Base-by-base conservation (phyloP, 2,329 filamentous ascomycete species). In the Plectosphaerella cucumerina region DNA sequence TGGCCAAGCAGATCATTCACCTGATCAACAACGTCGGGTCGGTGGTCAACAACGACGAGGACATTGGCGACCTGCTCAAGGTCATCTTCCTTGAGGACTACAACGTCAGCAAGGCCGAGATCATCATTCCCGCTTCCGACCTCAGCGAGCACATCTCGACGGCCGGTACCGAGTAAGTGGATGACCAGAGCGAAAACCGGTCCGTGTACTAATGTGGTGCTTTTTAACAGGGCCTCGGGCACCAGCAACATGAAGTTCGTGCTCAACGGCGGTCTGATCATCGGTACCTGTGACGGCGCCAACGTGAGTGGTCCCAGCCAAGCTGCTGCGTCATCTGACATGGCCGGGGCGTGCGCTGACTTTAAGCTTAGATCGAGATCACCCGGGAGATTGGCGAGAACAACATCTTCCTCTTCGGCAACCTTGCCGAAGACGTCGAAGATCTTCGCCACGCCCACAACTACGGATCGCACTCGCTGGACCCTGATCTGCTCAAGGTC, bases 221-320 rank as follows among this genome's bases (percentile, higher is more conserved):
- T n/a, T n/a, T n/a, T 6, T 3, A 18, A 50, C 46, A 81, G 77
- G 66, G 83, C 83, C 18, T 85, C 81, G 57, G 93, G 93, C 56
- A 96, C 91, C 12, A 96, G 90, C 64, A 99, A 99, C 82, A 99
- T 99, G 94, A 99, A 99, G 72, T 99, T 99, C 69, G 94, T 97
- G 14, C 80, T 99, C 63, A 99, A 97, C 63, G 94, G 94, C 57
- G 94, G 94, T 57, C 77, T 99, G 55, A 96, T 99, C 64, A 99
- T 99, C 60, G 94, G 94, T 61, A 99, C 94, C 18, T 97, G 93
- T 66, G 94, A 99, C 64, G 94, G 94, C 65, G 94, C 94, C 56
- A 99, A 99, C 65, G 90, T 94, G 78, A 79, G 86, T 77, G 12
- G 41, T 43, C 48, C 45, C 10, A 17, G 11, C 20, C 45, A 12